These are phyloP conservation scores for Phytophthora europaea DNA, from an alignment of 352 stramenopile species.

Conservation along the genomic window DNA sequence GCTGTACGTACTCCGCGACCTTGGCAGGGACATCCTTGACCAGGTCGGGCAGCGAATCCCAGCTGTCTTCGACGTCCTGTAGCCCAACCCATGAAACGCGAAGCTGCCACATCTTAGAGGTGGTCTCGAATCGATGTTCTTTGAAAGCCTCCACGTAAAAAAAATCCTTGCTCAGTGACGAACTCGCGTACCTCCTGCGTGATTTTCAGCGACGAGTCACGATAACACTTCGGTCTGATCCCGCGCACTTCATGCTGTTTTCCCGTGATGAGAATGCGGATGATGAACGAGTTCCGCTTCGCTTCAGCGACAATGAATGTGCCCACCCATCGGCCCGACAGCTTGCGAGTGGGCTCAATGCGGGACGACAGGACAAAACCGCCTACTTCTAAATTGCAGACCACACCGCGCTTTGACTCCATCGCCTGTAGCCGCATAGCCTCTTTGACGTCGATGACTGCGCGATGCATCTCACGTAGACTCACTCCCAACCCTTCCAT, in stretches of 20 bases:
- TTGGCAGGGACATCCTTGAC: not conserved
- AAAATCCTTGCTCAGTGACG: not conserved
- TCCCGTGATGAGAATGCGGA: constrained; percentile 1
- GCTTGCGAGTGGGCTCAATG: constrained; percentile 5
- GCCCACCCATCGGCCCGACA: not conserved
- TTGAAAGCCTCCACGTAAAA: not conserved
- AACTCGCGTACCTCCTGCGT: constrained; percentile 4
- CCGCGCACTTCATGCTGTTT: constrained; percentile 6
- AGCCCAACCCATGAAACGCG: not conserved
- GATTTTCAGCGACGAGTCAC: not conserved
- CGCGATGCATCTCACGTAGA: constrained; percentile 4
- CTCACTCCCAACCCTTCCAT: not conserved
- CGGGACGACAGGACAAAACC: constrained; percentile 2
- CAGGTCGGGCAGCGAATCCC: not conserved
- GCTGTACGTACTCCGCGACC: not conserved
- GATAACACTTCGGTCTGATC: constrained; percentile 10
- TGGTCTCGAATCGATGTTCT: not conserved
- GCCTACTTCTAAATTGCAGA: constrained; percentile 2
- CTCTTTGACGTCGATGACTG: constrained; percentile 4
- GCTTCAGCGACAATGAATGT: not conserved
- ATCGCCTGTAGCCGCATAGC: constrained; percentile 1
- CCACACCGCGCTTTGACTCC: not conserved
- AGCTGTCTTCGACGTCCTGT: not conserved
- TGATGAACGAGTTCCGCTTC: constrained; percentile 8
- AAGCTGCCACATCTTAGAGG: not conserved